Conservation (phyloP, 768 basidiomycete genomes). For the Sistotremastrum niveocremeum region DNA sequence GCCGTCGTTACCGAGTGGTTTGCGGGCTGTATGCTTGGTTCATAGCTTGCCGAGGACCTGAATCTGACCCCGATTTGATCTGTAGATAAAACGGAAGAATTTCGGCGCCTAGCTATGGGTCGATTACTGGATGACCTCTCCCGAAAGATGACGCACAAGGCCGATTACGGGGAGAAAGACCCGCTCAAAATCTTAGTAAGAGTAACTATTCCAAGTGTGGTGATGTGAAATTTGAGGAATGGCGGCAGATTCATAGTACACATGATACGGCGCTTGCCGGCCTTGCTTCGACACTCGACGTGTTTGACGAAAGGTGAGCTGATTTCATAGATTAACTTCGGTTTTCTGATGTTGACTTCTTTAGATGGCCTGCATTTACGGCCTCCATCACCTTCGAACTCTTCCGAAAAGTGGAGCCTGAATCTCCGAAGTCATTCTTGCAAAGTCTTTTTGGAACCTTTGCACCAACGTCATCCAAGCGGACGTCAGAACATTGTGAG, state of each 20-base stretch:
- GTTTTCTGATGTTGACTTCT: background rate
- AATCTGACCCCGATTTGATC: conserved; percentile 8
- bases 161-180: conserved; percentile 28
- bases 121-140: conserved; percentile 52
- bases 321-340: background rate
- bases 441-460: conserved; percentile 26
- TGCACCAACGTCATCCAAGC: background rate
- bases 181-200: conserved; percentile 46
- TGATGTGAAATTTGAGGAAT: background rate
- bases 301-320: conserved; percentile 53
- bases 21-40: conserved; percentile 28
- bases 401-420: conserved; percentile 29
- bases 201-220: conserved; percentile 14
- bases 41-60: background rate
- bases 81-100: conserved; percentile 61
- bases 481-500: background rate
- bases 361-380: conserved; percentile 65
- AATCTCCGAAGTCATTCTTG: conserved; percentile 11
- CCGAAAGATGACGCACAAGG: conserved; percentile 49
- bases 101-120: conserved; percentile 66
- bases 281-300: conserved; percentile 50
- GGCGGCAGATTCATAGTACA: conserved; percentile 30
- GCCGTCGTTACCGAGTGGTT: conserved; percentile 76
- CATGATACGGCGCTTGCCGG: conserved; percentile 64
- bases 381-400: conserved; percentile 64